Evolutionary conservation across 2,329 filamentous ascomycete species (phyloP).

Genomic region (Emericellopsis cladophorae): DNA sequence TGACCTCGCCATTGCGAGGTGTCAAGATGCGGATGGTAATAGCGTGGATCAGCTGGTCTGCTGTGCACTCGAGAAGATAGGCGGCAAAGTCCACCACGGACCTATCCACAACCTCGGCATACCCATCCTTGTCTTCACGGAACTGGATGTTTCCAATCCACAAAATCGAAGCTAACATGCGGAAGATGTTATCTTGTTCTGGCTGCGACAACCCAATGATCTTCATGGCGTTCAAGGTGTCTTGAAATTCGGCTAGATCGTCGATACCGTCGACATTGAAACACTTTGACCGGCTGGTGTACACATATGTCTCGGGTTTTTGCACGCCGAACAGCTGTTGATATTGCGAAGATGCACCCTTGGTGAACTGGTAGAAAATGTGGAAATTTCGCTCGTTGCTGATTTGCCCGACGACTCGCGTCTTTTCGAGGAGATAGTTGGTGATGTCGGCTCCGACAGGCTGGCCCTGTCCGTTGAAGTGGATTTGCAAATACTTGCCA

Average conservation of each 20-base stretch:
- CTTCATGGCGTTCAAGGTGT: constrained; percentile 89
- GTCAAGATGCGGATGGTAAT: constrained; percentile 81
- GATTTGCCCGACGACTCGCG: constrained; percentile 90
- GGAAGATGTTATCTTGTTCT: constrained; percentile 94
- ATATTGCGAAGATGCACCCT: constrained; percentile 80
- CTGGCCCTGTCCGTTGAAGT: constrained; percentile 86
- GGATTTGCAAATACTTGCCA: constrained; percentile 94
- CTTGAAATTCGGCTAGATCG: constrained; percentile 75
- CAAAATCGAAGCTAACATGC: constrained; percentile 80
- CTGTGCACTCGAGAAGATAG: constrained; percentile 80
- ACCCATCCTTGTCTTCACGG: constrained; percentile 75
- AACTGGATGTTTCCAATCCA: constrained; percentile 96
- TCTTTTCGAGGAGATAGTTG: constrained; percentile 94
- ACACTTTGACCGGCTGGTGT: constrained; percentile 90
- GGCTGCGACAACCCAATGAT: constrained; percentile 77
- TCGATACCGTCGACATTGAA: constrained; percentile 91
- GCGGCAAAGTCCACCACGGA: constrained; percentile 91
- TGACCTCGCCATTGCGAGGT: constrained; percentile 51
- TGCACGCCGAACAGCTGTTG: constrained; percentile 83
- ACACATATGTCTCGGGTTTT: constrained; percentile 81
- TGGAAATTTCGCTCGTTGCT: constrained; percentile 95
- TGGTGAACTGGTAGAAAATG: constrained; percentile 98
- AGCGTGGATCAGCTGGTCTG: constrained; percentile 68
- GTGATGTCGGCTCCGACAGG: constrained; percentile 95
- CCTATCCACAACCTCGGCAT: constrained; percentile 75